These are phyloP conservation scores for Lumnitzera littorea DNA, from an alignment of 345 rosid genomes.

Conservation along the genomic window DNA sequence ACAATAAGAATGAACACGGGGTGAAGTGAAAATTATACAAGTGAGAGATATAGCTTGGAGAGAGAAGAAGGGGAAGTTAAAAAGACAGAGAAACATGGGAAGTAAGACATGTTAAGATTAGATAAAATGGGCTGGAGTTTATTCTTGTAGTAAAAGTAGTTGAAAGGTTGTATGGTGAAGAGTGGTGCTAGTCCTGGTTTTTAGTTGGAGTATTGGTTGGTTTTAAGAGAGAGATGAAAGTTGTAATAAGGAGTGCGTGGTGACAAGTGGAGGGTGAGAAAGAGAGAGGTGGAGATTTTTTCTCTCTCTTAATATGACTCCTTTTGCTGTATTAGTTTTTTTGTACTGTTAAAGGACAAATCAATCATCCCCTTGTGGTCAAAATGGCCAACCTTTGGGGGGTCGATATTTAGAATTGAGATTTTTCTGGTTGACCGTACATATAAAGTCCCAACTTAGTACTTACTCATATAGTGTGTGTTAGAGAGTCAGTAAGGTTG, in stretches of 20 bases:
- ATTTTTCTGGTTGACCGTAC: constrained; percentile 25
- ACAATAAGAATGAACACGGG: not conserved
- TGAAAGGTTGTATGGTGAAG: constrained; percentile 40
- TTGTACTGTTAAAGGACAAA: too few relatives aligned
- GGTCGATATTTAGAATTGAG: constrained; percentile 2
- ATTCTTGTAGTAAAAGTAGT: constrained; percentile 43
- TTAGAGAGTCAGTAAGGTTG: not conserved
- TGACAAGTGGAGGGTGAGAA: constrained; percentile 6
- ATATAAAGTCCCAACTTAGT: constrained; percentile 1
- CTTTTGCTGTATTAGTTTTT: too few relatives aligned
- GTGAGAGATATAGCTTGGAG: not conserved
- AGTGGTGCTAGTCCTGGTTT: constrained; percentile 41
- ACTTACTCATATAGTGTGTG: constrained; percentile 9
- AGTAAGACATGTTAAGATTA: constrained; percentile 3
- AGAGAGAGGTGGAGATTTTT: constrained; percentile 37
- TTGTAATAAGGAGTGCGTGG: constrained; percentile 8
- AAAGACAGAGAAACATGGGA: constrained; percentile 15
- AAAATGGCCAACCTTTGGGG: constrained; percentile 48
- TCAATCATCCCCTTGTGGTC: constrained; percentile 14
- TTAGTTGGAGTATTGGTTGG: constrained; percentile 37
- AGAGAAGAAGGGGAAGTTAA: constrained; percentile 2
- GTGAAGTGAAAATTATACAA: not conserved
- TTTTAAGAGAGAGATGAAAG: constrained; percentile 18
- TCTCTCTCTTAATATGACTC: constrained; percentile 13
- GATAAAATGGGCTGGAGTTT: constrained; percentile 11